Evolutionary conservation across 1,284 basidiomycete genomes (phyloP).

Genomic region (Psilocybe mexicana): DNA sequence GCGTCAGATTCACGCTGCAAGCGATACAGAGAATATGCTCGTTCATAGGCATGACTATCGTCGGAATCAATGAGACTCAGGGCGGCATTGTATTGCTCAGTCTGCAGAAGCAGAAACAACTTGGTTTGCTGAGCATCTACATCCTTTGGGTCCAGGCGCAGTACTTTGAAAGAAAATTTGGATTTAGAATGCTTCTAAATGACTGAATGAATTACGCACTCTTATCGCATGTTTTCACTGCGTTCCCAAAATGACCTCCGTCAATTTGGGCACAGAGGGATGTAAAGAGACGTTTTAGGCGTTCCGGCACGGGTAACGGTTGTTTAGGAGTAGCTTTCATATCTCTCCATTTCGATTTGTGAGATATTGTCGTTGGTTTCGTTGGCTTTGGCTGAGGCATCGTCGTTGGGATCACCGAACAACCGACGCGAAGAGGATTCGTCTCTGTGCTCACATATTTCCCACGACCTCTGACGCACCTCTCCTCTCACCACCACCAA

Average conservation of each 20-base stretch:
- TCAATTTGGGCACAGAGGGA: slow-evolving; percentile 84
- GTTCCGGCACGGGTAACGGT: slow-evolving; percentile 55
- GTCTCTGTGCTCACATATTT: slow-evolving; percentile 15
- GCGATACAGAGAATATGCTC: slow-evolving; percentile 81
- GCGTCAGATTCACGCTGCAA: slow-evolving; percentile 75
- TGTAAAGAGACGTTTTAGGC: slow-evolving; percentile 71
- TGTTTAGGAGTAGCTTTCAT: slow-evolving; percentile 43
- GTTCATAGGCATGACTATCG: slow-evolving; percentile 59
- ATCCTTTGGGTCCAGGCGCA: slow-evolving; percentile 68
- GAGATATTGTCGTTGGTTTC: slow-evolving; percentile 2
- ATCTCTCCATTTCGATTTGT: slow-evolving; percentile 25
- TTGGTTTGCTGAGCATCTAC: slow-evolving; percentile 76
- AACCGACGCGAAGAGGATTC: not conserved
- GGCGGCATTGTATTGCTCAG: slow-evolving; percentile 71
- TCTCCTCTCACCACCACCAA: slow-evolving; percentile 25
- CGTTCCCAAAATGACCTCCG: slow-evolving; percentile 77
- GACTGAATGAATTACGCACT: slow-evolving; percentile 50
- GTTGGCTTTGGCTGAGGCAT: slow-evolving; percentile 21
- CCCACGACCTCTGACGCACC: slow-evolving; percentile 30
- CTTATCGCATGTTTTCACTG: slow-evolving; percentile 87
- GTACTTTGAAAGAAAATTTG: slow-evolving; percentile 48
- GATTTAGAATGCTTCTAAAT: slow-evolving; percentile 6
- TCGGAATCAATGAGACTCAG: slow-evolving; percentile 49
- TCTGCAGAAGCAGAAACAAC: slow-evolving; percentile 81
- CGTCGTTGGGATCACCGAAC: not conserved